Percentiles rank a stretch among this genome's conserved stretches.
phyloP scores from a whole-genome alignment of 2,329 filamentous ascomycete species.

The Podosphaera fusca region DNA sequence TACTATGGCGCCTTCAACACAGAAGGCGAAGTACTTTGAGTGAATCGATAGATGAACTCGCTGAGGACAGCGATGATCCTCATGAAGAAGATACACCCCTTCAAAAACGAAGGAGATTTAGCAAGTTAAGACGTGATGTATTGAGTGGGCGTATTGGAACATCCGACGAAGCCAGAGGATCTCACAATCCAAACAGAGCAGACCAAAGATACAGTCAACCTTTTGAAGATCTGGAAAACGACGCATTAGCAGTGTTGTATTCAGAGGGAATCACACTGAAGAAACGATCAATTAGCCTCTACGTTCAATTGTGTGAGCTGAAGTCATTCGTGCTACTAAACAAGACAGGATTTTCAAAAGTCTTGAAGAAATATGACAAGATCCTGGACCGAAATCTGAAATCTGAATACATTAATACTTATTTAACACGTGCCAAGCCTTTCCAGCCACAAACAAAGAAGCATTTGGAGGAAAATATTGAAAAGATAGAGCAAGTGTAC shows the following conservation, averaged over 20 bases:
- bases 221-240: constrained; percentile 60
- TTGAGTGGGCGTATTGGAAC: constrained; percentile 6
- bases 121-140: constrained; percentile 13
- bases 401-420: constrained; percentile 46
- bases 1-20: constrained; percentile 26
- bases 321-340: constrained; percentile 94
- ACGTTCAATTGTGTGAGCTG: constrained; percentile 82
- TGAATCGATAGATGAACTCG: constrained; percentile 29
- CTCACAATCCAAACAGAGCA: constrained; percentile 34
- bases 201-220: constrained; percentile 39
- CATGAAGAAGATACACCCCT: constrained; percentile 34
- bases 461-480: constrained; percentile 46
- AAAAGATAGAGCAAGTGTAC: constrained; percentile 56
- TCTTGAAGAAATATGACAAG: constrained; percentile 97
- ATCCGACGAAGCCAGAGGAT: constrained; percentile 33
- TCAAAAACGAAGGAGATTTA: constrained; percentile 16
- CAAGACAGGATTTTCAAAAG: constrained; percentile 87
- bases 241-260: constrained; percentile 43
- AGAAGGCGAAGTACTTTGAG: constrained; percentile 23
- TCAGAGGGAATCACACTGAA: constrained; percentile 66
- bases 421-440: constrained; percentile 58
- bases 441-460: constrained; percentile 55
- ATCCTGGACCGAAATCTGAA: constrained; percentile 68
- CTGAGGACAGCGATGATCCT: constrained; percentile 41
- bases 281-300: constrained; percentile 68